Conservation (phyloP, 345 rosid species). For the Salix purpurea region DNA sequence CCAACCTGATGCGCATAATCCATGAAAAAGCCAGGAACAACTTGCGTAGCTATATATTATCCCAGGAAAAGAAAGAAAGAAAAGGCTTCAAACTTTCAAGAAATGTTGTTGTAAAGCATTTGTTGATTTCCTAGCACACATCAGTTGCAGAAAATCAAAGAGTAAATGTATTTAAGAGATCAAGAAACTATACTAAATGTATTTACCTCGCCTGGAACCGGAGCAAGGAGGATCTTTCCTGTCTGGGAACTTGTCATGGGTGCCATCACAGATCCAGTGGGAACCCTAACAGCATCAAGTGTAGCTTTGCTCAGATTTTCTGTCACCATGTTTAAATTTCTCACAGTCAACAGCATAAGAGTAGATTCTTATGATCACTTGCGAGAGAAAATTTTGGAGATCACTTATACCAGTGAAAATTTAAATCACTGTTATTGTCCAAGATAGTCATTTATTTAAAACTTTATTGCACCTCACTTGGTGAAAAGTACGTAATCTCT, state of each 20-base stretch:
- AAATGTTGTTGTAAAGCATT: too few relatives aligned
- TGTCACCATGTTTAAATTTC: conserved; percentile 66
- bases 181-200: too few relatives aligned
- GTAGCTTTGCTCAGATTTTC: conserved; percentile 75
- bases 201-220: conserved; percentile 67
- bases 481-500: too few relatives aligned
- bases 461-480: too few relatives aligned
- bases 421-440: background rate
- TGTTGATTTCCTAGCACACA: background rate
- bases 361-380: background rate
- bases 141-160: background rate
- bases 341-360: conserved; percentile 23
- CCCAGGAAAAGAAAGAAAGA: background rate
- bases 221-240: conserved; percentile 62
- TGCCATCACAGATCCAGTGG: conserved; percentile 60
- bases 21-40: background rate
- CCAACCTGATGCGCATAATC: conserved; percentile 44
- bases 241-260: conserved; percentile 71
- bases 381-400: background rate
- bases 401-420: background rate
- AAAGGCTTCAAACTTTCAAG: too few relatives aligned
- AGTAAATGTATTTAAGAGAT: too few relatives aligned
- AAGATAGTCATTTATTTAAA: too few relatives aligned
- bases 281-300: conserved; percentile 62
- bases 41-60: background rate